Evolutionary conservation across 805 yeast genomes (phyloP).

Genomic region (Clavispora vitiphila): DNA sequence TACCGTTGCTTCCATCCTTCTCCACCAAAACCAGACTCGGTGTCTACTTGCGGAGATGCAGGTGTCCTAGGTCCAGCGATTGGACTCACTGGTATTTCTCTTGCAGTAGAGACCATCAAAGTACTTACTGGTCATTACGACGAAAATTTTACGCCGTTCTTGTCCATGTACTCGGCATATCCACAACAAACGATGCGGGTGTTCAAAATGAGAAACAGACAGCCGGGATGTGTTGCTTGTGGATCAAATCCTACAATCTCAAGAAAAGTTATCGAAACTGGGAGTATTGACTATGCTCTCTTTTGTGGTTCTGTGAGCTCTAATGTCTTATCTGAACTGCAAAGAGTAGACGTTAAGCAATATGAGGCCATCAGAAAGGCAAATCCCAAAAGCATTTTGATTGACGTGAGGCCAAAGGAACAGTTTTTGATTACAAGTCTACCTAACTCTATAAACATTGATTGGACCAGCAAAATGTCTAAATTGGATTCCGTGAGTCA

Average conservation of each 20-base stretch:
- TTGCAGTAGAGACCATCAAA: conserved; percentile 85
- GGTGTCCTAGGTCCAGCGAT: conserved; percentile 97
- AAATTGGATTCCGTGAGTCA: conserved; percentile 16
- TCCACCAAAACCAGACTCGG: conserved; percentile 82
- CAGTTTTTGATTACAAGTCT: conserved; percentile 69
- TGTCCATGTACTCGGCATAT: conserved; percentile 63
- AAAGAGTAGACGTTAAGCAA: conserved; percentile 44
- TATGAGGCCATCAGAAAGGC: conserved; percentile 20
- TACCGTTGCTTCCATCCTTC: conserved; percentile 88
- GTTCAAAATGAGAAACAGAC: conserved; percentile 75
- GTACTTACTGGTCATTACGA: conserved; percentile 53
- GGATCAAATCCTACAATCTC: conserved; percentile 51
- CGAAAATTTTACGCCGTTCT: conserved; percentile 60
- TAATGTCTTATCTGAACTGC: conserved; percentile 38
- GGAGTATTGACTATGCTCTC: conserved; percentile 54
- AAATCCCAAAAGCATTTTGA: conserved; percentile 31
- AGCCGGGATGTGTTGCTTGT: conserved; percentile 59
- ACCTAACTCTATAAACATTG: conserved; percentile 56
- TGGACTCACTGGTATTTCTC: conserved; percentile 81
- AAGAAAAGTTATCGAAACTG: conserved; percentile 38
- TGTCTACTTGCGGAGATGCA: conserved; percentile 85
- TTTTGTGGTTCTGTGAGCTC: conserved; percentile 69
- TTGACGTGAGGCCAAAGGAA: conserved; percentile 77
- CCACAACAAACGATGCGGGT: conserved; percentile 61
- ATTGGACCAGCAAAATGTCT: conserved; percentile 45